Evolutionary conservation across 2,329 filamentous ascomycete genomes (phyloP).

Genomic region (Dactylella cylindrospora): DNA sequence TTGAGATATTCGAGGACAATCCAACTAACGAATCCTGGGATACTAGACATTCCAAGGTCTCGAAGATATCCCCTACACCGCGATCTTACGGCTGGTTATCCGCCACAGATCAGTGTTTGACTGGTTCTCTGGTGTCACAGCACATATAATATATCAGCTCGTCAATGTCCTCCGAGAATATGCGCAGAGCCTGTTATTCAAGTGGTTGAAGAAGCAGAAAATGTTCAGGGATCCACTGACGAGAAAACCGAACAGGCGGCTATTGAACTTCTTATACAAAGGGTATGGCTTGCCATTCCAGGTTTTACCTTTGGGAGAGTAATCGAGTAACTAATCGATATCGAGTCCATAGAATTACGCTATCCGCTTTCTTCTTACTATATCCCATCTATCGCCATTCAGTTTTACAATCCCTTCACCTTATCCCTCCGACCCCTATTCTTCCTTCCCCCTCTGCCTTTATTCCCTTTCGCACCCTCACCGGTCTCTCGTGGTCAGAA

Average conservation of each 20-base stretch:
- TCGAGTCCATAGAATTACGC: slow-evolving; percentile 43
- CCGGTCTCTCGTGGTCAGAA: slow-evolving; percentile 36
- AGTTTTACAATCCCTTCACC: slow-evolving; percentile 47
- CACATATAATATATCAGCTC: slow-evolving; percentile 48
- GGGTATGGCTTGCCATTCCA: slow-evolving; percentile 9
- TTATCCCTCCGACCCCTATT: slow-evolving; percentile 46
- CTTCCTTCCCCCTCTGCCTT: slow-evolving; percentile 46
- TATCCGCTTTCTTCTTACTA: slow-evolving; percentile 47
- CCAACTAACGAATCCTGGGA: neutral
- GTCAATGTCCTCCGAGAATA: slow-evolving; percentile 47
- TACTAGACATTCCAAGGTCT: slow-evolving; percentile 25
- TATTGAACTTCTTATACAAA: slow-evolving; percentile 42
- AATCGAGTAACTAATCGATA: neutral
- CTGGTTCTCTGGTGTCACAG: slow-evolving; percentile 48
- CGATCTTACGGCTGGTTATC: slow-evolving; percentile 10
- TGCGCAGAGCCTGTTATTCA: slow-evolving; percentile 45
- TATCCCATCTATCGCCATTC: slow-evolving; percentile 49
- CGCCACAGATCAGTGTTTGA: slow-evolving; percentile 40
- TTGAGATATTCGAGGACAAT: neutral
- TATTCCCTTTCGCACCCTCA: slow-evolving; percentile 45
- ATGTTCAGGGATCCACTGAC: slow-evolving; percentile 47
- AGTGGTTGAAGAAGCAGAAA: slow-evolving; percentile 45
- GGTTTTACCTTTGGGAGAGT: neutral
- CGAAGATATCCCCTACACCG: slow-evolving; percentile 25
- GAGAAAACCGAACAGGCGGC: slow-evolving; percentile 43